phyloP scores from a whole-genome alignment of 768 basidiomycete species.

The Leucocoprinus leucothites region DNA sequence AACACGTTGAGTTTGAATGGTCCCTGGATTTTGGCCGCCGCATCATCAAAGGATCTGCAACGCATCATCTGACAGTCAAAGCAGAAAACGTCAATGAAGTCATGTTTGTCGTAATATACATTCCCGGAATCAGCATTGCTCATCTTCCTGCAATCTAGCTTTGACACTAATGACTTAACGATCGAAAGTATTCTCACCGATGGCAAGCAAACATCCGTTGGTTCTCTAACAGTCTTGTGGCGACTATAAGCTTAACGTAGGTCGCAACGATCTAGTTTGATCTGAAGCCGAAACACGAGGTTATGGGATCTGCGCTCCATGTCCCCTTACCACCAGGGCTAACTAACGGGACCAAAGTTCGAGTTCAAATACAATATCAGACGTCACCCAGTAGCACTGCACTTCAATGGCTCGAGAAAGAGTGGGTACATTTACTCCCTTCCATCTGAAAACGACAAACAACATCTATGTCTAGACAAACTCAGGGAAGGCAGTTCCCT shows the following conservation, averaged over 20 bases:
- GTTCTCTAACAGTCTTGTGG: constrained; percentile 32
- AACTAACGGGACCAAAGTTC: constrained; percentile 42
- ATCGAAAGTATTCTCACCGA: constrained; percentile 54
- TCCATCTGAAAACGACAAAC: not conserved
- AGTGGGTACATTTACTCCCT: constrained; percentile 38
- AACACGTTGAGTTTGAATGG: constrained; percentile 77
- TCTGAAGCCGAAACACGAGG: constrained; percentile 55
- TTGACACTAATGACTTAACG: constrained; percentile 74
- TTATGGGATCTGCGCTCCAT: constrained; percentile 77
- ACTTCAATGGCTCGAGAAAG: constrained; percentile 84
- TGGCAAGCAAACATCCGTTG: constrained; percentile 44
- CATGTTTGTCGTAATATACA: constrained; percentile 40
- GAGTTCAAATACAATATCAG: constrained; percentile 59
- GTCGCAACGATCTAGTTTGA: constrained; percentile 38
- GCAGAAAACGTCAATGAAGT: constrained; percentile 53
- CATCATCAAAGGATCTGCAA: constrained; percentile 61
- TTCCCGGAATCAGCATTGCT: not conserved
- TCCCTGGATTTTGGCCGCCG: constrained; percentile 64
- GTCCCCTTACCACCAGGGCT: constrained; percentile 48
- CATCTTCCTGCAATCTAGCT: constrained; percentile 31
- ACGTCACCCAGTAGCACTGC: constrained; percentile 77
- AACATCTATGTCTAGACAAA: constrained; percentile 50
- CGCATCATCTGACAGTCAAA: constrained; percentile 56
- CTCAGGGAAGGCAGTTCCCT: constrained; percentile 79
- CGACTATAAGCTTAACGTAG: constrained; percentile 18